A percentile compares a stretch with the other conserved stretches of the same genome.
phyloP scores from a whole-genome alignment of 140 eudicot species.

The Flaveria floridana region DNA sequence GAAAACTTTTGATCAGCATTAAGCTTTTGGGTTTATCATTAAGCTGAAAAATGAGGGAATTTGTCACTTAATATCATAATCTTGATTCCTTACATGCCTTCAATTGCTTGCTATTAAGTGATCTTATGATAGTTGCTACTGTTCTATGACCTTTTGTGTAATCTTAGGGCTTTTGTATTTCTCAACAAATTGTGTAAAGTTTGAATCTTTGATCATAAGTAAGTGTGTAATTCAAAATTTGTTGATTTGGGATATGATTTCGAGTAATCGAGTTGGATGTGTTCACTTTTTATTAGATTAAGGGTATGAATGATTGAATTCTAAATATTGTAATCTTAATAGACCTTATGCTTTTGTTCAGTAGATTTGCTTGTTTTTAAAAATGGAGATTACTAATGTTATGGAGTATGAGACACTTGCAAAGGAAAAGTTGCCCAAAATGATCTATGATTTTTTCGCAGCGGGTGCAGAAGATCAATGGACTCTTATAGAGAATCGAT shows the following conservation, averaged over 20 bases:
- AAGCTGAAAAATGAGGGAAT: too few species aligned
- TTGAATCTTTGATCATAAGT: neutral
- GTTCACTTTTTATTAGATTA: too few species aligned
- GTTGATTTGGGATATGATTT: neutral
- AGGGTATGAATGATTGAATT: too few species aligned
- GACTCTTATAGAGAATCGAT: constrained; percentile 83
- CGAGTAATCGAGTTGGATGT: too few species aligned
- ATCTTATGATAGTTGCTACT: constrained; percentile 15
- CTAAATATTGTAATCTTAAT: neutral
- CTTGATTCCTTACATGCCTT: neutral
- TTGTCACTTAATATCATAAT: constrained; percentile 17
- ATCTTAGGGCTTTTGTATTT: neutral
- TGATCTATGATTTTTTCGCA: constrained; percentile 79
- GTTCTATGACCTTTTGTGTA: neutral
- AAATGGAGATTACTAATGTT: constrained; percentile 73
- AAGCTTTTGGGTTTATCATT: constrained; percentile 4
- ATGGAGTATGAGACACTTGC: constrained; percentile 80
- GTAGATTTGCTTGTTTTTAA: constrained; percentile 2
- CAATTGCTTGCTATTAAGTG: constrained; percentile 17
- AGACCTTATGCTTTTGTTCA: constrained; percentile 1
- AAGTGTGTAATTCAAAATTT: neutral
- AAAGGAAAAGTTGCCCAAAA: constrained; percentile 73
- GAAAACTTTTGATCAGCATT: neutral
- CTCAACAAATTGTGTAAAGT: too few species aligned
- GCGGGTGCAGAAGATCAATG: constrained; percentile 98